These are phyloP conservation scores for Neoarthrinium moseri DNA, from an alignment of 2,329 filamentous ascomycete species.

Conservation along the genomic window DNA sequence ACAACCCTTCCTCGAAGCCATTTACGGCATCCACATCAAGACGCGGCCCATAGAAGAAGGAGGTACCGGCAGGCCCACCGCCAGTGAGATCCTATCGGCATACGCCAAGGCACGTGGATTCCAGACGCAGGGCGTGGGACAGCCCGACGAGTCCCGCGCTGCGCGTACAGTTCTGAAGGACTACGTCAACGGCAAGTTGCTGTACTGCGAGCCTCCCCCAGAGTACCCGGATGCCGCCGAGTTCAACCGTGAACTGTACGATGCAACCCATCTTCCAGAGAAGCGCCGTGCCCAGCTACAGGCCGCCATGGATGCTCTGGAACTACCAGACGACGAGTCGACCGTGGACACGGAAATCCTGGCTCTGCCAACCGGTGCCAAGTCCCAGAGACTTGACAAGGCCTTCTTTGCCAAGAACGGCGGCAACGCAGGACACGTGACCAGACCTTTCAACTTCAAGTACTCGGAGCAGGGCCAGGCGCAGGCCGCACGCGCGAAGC, in stretches of 20 bases:
- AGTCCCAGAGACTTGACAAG: constrained; percentile 77
- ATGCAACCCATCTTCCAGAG: constrained; percentile 75
- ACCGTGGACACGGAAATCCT: constrained; percentile 46
- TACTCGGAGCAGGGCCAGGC: constrained; percentile 75
- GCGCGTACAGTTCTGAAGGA: constrained; percentile 91
- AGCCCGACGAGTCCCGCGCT: constrained; percentile 90
- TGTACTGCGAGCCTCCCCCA: constrained; percentile 88
- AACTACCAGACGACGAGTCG: constrained; percentile 34
- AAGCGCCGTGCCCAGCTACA: constrained; percentile 71
- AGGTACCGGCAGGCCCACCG: constrained; percentile 82
- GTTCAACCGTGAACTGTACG: constrained; percentile 91
- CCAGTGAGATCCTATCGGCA: constrained; percentile 78
- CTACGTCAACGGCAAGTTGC: constrained; percentile 93
- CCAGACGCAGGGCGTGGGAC: constrained; percentile 82
- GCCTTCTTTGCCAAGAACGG: constrained; percentile 68
- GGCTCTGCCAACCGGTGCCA: constrained; percentile 60
- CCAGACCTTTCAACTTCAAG: constrained; percentile 84
- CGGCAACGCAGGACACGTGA: constrained; percentile 64
- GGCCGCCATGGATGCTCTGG: constrained; percentile 45
- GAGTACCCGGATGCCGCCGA: constrained; percentile 65
- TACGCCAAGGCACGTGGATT: constrained; percentile 91
- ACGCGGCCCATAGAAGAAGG: constrained; percentile 85
- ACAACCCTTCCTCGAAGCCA: constrained; percentile 81
- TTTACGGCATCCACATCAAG: constrained; percentile 89
- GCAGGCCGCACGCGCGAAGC: constrained; percentile 52